phyloP scores from a whole-genome alignment of 2,329 filamentous ascomycete species.

The Colletotrichum neosansevieriae region DNA sequence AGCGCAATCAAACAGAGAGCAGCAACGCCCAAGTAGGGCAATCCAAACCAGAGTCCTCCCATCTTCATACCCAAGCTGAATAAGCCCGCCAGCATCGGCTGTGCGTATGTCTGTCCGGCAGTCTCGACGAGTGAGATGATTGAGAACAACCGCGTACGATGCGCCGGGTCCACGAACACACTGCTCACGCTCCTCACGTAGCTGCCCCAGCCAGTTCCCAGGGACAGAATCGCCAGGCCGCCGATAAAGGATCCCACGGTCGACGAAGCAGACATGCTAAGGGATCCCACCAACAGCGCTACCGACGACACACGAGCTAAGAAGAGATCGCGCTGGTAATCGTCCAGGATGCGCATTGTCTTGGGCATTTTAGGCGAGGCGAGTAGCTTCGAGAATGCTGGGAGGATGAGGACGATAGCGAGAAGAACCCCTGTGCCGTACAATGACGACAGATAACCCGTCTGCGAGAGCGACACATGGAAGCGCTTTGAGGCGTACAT shows the following conservation, averaged over 20 bases:
- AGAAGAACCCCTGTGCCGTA: conserved; percentile 47
- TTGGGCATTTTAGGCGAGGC: conserved; percentile 41
- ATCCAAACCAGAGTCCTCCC: conserved; percentile 47
- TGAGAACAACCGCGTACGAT: conserved; percentile 47
- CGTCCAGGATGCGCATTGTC: conserved; percentile 43
- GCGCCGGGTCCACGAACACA: conserved; percentile 45
- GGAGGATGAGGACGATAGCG: conserved; percentile 45
- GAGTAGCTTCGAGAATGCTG: conserved; percentile 43
- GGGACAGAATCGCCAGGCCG: conserved; percentile 47
- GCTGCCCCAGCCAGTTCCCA: conserved; percentile 46
- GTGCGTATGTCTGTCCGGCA: conserved; percentile 44
- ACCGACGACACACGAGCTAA: conserved; percentile 45
- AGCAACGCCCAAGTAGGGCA: conserved; percentile 49
- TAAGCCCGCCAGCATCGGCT: conserved; percentile 46
- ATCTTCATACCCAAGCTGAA: conserved; percentile 48
- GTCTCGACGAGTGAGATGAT: conserved; percentile 44
- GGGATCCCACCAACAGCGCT: conserved; percentile 42
- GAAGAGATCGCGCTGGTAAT: conserved; percentile 46
- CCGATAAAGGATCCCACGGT: conserved; percentile 44
- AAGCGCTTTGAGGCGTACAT: conserved; percentile 50
- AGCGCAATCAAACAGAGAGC: conserved; percentile 17
- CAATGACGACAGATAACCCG: conserved; percentile 47
- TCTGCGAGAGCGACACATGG: conserved; percentile 46
- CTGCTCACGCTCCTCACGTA: conserved; percentile 46
- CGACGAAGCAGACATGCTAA: conserved; percentile 45